phyloP scores from a whole-genome alignment of 805 yeast species.

The Schwanniomyces sp. region DNA sequence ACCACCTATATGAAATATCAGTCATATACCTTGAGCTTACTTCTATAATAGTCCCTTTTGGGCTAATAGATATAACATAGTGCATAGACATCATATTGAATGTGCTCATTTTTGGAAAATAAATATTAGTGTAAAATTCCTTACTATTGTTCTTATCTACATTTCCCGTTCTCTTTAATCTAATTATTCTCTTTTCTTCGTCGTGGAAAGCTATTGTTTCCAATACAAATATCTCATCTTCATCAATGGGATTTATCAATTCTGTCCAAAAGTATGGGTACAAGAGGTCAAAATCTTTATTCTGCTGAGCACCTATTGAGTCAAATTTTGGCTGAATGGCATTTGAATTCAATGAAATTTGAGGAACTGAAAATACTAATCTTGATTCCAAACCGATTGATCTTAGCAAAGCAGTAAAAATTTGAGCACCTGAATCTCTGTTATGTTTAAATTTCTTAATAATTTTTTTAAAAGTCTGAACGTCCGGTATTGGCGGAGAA shows the following conservation, averaged over 20 bases:
- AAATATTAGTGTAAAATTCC: conserved; percentile 12
- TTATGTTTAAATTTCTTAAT: conserved; percentile 26
- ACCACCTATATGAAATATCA: conserved; percentile 29
- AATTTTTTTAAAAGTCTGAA: conserved; percentile 9
- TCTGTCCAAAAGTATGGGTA: conserved; percentile 41
- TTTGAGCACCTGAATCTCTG: conserved; percentile 33
- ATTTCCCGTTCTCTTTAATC: conserved; percentile 15
- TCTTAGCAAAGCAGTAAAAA: conserved; percentile 28
- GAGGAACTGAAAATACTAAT: conserved; percentile 31
- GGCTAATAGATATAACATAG: conserved; percentile 22
- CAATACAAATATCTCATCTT: conserved; percentile 21
- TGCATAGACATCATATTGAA: conserved; percentile 31
- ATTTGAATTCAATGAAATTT: conserved; percentile 14
- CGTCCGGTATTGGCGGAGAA: conserved; percentile 10
- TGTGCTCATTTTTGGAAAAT: conserved; percentile 18
- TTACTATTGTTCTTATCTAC: conserved; percentile 1
- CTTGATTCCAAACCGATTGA: conserved; percentile 29
- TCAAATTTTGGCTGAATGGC: conserved; percentile 23
- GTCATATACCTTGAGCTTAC: conserved; percentile 32
- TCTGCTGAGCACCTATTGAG: conserved; percentile 13
- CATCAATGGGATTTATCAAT: conserved; percentile 27
- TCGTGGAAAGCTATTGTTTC: conserved; percentile 30
- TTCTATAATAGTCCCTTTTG: conserved; percentile 19
- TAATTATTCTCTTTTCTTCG: conserved; percentile 21
- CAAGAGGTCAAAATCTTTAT: conserved; percentile 30